phyloP scores from a whole-genome alignment of 768 basidiomycete genomes.

The Holtermanniella nyarrowii region DNA sequence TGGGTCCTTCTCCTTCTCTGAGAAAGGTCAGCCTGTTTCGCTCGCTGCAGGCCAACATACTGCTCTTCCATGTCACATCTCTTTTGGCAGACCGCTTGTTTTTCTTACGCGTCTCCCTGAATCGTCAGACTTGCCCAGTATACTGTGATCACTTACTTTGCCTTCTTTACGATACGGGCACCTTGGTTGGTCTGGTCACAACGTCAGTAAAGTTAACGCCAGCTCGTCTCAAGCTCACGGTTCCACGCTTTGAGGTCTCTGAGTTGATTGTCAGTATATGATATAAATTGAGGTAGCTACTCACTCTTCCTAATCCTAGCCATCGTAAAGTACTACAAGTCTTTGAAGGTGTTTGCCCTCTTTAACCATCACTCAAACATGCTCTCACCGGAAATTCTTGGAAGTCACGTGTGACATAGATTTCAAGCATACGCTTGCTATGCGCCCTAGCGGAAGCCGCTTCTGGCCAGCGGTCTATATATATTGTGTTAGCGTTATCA shows the following conservation, averaged over 20 bases:
- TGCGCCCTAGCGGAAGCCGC: no score
- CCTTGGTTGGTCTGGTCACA: constrained; percentile 52
- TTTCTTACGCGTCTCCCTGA: constrained; percentile 64
- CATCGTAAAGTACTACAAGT: constrained; percentile 15
- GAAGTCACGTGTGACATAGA: constrained; percentile 3
- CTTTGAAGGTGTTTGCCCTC: not conserved
- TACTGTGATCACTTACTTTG: constrained; percentile 16
- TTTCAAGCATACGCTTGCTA: no score
- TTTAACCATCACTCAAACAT: not conserved
- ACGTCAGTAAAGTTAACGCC: no score
- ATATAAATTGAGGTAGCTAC: constrained; percentile 4
- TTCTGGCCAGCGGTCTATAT: no score
- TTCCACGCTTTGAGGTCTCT: constrained; percentile 77
- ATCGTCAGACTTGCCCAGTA: not conserved
- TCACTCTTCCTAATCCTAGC: constrained; percentile 40
- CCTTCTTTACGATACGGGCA: constrained; percentile 62
- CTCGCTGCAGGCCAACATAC: constrained; percentile 42
- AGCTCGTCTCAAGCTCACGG: no score
- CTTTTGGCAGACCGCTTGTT: constrained; percentile 62
- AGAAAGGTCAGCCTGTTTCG: constrained; percentile 1
- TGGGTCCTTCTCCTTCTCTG: constrained; percentile 68
- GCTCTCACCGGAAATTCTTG: constrained; percentile 1
- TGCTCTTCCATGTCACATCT: constrained; percentile 77
- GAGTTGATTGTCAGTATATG: constrained; percentile 2
- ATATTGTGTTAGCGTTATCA: no score